Percentiles rank a stretch among this genome's conserved stretches.
These are phyloP conservation scores for Ophiostoma tasmaniense DNA, from an alignment of 2,329 filamentous ascomycete genomes.

Conservation along the genomic window DNA sequence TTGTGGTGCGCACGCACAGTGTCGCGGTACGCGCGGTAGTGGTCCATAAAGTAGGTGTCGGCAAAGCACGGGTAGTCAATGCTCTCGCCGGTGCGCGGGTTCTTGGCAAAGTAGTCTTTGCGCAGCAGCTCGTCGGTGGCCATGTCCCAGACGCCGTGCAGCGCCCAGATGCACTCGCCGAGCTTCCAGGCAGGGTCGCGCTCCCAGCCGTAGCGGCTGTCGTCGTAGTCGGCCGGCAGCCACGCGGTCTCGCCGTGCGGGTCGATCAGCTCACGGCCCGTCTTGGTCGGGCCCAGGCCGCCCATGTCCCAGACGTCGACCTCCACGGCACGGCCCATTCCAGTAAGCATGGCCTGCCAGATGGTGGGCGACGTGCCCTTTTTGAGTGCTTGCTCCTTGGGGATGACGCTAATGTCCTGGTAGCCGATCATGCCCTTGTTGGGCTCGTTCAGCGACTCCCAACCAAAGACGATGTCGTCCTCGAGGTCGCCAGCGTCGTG, in stretches of 20 bases:
- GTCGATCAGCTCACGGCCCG: conserved; percentile 73
- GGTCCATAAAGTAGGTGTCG: conserved; percentile 83
- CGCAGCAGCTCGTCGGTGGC: conserved; percentile 64
- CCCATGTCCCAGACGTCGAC: conserved; percentile 91
- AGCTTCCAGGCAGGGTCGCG: conserved; percentile 82
- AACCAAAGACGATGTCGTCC: conserved; percentile 80
- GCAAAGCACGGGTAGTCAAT: conserved; percentile 82
- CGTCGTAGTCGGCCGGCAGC: conserved; percentile 75
- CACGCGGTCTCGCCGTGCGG: conserved; percentile 79
- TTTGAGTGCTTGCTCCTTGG: conserved; percentile 79
- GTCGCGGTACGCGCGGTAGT: conserved; percentile 68
- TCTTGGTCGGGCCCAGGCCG: conserved; percentile 83
- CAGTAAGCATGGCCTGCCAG: conserved; percentile 87
- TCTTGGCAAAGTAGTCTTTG: conserved; percentile 81
- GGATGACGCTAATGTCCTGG: conserved; percentile 71
- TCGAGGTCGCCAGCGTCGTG: conserved; percentile 84
- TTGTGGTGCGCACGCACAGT: conserved; percentile 69
- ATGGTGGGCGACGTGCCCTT: conserved; percentile 89
- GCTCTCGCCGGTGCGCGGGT: conserved; percentile 62
- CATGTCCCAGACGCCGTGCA: conserved; percentile 92
- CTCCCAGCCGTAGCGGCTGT: conserved; percentile 82
- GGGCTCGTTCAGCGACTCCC: conserved; percentile 95
- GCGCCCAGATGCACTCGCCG: conserved; percentile 93
- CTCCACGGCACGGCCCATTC: conserved; percentile 85
- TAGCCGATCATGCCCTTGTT: conserved; percentile 81